Base-by-base conservation (phyloP, 495 filamentous ascomycete genomes). In the Neurospora pannonica region DNA sequence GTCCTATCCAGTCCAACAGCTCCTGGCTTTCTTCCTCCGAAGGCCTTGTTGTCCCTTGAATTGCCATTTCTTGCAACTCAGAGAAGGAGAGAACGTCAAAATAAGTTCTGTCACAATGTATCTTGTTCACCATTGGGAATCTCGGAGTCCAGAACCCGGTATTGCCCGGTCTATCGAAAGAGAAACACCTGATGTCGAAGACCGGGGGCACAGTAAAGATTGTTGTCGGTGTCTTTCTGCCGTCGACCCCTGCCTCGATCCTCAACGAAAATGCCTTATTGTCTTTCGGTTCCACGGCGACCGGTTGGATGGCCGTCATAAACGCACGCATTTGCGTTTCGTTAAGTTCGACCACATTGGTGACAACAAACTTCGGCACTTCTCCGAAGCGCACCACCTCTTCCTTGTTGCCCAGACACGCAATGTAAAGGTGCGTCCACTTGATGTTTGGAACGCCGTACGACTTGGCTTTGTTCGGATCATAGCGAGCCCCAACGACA, bases 361-460 rank as follows among this genome's bases (percentile, higher is more conserved):
- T 86, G 5, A 95, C 82, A 70, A 88, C 85, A 76, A 92, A 95
- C 15, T 76, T 82, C 10, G 93, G 92, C 38, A 81, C 86, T 31
- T 84, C 85, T 3, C 82, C 80, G 72, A 82, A 85, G 9, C 87
- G 83, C 70, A 83, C 62, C 2, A 92, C 88, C n/a, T 86, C 87
- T 2, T 89, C 85, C 77, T 90, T 92, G 74, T 97, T 97, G 8
- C 88, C 82, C 11, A 97, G 82, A 80, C 93, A 96, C 0, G 89
- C 94, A 73, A 96, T 85, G 78, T 90, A 89, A 75, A 96, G 97
- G 72, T 91, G 89, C 2, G 93, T 97, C 90, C 92, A 95, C 24
- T 82, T 84, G 62, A 91, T 76, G 38, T 86, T 81, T n/a, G 79
- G 81, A 6, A 85, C 75, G n/a, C 79, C 79, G 75, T 83, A 87